Evolutionary conservation across 495 filamentous ascomycete genomes (phyloP).

Genomic region (Xylaria bambusicola): DNA sequence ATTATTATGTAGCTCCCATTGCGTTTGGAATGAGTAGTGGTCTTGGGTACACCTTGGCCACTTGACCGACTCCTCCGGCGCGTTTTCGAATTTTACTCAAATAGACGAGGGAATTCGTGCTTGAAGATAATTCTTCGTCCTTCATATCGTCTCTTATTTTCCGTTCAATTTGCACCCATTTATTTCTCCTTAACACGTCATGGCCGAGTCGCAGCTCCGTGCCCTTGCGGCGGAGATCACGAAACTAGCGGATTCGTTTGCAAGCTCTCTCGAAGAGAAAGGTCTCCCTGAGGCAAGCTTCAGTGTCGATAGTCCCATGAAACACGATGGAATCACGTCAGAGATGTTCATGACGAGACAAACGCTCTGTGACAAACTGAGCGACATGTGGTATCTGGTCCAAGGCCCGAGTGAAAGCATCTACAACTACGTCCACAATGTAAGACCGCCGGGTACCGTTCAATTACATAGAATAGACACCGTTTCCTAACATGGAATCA

Average conservation of each 20-base stretch:
- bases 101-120: not conserved
- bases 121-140: not conserved
- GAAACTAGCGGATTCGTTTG: constrained; percentile 27
- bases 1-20: not conserved
- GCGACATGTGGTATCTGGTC: constrained; percentile 32
- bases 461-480: not conserved
- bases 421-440: constrained; percentile 32
- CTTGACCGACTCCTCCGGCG: not conserved
- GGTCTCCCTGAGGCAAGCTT: constrained; percentile 30
- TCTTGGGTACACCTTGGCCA: not conserved
- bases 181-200: constrained; percentile 6
- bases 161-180: not conserved
- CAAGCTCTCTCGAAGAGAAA: constrained; percentile 26
- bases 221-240: constrained; percentile 31
- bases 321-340: constrained; percentile 23
- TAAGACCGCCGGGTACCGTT: constrained; percentile 12
- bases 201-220: constrained; percentile 30
- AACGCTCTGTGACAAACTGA: constrained; percentile 23
- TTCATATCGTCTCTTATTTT: not conserved
- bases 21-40: not conserved
- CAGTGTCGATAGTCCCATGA: constrained; percentile 28
- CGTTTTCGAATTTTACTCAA: not conserved
- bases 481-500: not conserved
- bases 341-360: constrained; percentile 32
- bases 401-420: constrained; percentile 34